Evolutionary conservation across 306 rosid genomes (phyloP), one percentile per base, ranked within the genome.

Genomic region (Trifolium repens): DNA sequence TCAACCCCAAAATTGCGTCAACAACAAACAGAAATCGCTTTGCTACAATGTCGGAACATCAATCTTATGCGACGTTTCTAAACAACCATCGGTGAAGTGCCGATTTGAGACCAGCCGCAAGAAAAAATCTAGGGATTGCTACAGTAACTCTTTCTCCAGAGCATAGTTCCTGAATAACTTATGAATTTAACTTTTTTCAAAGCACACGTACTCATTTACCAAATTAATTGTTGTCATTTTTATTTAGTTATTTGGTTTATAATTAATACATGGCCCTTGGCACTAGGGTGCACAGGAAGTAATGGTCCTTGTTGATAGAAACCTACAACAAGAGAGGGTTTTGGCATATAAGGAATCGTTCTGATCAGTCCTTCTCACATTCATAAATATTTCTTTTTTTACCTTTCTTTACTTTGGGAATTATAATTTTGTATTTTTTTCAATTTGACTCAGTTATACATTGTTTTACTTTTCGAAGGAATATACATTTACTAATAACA

Each of bases 331-430:
- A 71, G 40, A 30, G 35, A 40, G 63, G 75, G 74, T 71, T 76
- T 81, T 64, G 78, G 75, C 47, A 46, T 59, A 65, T 57, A 65
- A 71, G 74, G 52, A 71, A 55, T 58, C 68, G 9, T 39, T 10
- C 15, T 80, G 68, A 80, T 65, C 40, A 54, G 80, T 80, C 85
- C 63, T 59, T 80, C 80, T 80, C 85, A 78, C 19, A 26, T 58
- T 26, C 34, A 24, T 58, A 26, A 58, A 32, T 4, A 32, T 4
- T 32, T 32, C 35, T 30, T 24, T 57, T 54, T 19, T 19, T 54
- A 17, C 30, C 19, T 50, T 54, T 54, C 32, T 54, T 54, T 54
- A 17, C 4, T 54, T 54, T 19, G 60, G 27, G 32, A 54, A 19
- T 19, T 19, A 5, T 4, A 44, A 49, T 13, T 15, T 49, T 49